Base-by-base conservation (phyloP, 768 basidiomycete genomes). In the Rhodotorula sphaerocarpa region DNA sequence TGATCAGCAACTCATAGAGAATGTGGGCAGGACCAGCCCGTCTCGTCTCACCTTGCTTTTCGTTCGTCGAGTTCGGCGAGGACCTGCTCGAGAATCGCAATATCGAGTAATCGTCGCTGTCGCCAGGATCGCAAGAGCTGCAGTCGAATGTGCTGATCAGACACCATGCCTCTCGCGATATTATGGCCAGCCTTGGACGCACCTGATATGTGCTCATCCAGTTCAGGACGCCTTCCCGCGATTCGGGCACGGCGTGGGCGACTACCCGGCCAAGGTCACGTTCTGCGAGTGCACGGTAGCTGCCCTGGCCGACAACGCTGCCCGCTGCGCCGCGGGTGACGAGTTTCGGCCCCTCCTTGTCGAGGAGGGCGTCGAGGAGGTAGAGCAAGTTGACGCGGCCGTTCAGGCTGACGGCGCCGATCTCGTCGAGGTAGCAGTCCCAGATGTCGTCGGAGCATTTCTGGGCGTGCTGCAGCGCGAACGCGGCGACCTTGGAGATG, bases 381-480 rank as follows among this genome's bases (percentile, higher is more conserved):
- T 78, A 78, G 25, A 79, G 70, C 41, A 79, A 71, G 70, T 79
- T 78, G 70, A 78, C 76, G 9, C 76, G 59, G 11, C 73, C 71
- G 68, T 79, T 79, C 28, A 78, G 67, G 15, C 71, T 71, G 43
- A 73, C 73, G 69, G 75, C 73, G 27, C 71, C 71, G 56, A 74
- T 73, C 64, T 79, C 76, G 59, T 78, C 78, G 39, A 76, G 59
- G 44, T 77, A 70, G 61, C 76, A 77, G 56, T 78, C 78, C 78
- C 78, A 79, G 5, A 79, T 70, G 66, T 79, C 78, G 54, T 77
- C 77, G 6, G 74, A 75, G 44, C 74, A 75, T 41, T 71, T 66
- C 3, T 70, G 36, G 1, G 74, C 74, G 65, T 79, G 75, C 43
- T 75, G 76, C 43, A 78, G 65, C 11, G 75, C 76, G 61, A 74